Base-by-base conservation (phyloP, 2,329 filamentous ascomycete genomes). In the Penicillium sp. region DNA sequence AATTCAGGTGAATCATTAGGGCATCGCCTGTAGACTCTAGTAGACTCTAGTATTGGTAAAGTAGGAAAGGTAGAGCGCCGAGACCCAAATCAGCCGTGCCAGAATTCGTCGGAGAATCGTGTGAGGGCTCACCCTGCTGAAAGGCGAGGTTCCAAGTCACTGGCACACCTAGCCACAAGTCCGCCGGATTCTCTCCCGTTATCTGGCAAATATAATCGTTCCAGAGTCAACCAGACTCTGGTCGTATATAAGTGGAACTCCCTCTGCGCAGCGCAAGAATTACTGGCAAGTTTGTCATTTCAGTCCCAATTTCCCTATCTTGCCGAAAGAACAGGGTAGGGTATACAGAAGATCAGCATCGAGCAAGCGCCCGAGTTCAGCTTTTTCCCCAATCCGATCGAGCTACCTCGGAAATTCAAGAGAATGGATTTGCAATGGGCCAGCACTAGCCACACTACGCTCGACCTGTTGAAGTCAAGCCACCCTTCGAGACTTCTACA, bases 21-120 rank as follows among this genome's bases (percentile, higher is more conserved):
- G 47, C 47, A 49, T 38, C 4, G n/a, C 17, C 39, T 38, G 17
- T 38, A 38, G 35, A 38, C 35, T n/a, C 7, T 38, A 10, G 4
- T 38, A 38, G 33, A 27, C 47, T 49, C 33, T 49, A 49, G 33
- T 38, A 49, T 49, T 49, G 45, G 45, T 49, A 49, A n/a, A 15
- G 19, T 8, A 49, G 23, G 21, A 49, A 49, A 27, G 2, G 31
- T 38, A 36, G 45, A 49, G 21, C 45, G 4, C 33, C 31, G 4
- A 38, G 19, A 17, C 31, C 45, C 15, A 49, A 36, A 49, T 25
- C 19, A 36, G 45, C 31, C 4, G 31, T 36, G 31, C 31, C 8
- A 49, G 21, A 27, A 27, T 49, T 49, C 19, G 31, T 36, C 45
- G 15, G 31, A 19, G 10, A 35, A 49, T 48, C 3, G 10, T 36